A percentile compares a stretch with the other conserved stretches of the same genome.
phyloP scores from a whole-genome alignment of 2,329 filamentous ascomycete genomes.

The Lecanosticta acicola region DNA sequence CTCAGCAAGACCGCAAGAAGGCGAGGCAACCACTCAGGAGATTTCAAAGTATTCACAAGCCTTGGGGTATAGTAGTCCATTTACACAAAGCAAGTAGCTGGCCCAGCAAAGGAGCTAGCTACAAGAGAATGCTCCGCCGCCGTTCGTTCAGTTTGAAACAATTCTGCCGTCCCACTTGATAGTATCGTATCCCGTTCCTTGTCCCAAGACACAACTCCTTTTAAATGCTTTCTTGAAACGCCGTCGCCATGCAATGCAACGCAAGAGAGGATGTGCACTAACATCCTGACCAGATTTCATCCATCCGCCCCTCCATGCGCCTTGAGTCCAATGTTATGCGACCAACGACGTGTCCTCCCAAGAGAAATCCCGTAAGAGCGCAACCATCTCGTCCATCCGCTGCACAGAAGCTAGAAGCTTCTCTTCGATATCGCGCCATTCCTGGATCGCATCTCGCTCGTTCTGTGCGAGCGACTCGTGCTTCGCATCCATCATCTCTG shows the following conservation, averaged over 20 bases:
- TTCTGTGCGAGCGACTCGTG: slow-evolving; percentile 70
- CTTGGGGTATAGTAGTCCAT: background rate
- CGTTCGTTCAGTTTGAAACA: background rate
- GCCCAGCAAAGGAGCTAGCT: background rate
- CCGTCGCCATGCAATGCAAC: background rate
- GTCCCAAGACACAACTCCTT: background rate
- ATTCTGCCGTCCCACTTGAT: background rate
- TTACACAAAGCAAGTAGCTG: background rate
- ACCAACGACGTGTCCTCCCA: slow-evolving; percentile 24
- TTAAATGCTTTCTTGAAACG: background rate
- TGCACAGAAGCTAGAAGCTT: slow-evolving; percentile 73
- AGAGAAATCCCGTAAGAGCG: slow-evolving; percentile 58
- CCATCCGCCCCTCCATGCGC: background rate
- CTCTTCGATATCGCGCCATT: slow-evolving; percentile 57
- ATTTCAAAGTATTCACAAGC: background rate
- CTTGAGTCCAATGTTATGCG: background rate
- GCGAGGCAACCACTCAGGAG: too few species aligned
- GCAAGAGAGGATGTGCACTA: background rate
- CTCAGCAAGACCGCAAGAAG: too few species aligned
- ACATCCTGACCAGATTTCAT: too few species aligned
- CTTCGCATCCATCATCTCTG: slow-evolving; percentile 78
- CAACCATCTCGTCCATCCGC: slow-evolving; percentile 75
- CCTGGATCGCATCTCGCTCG: slow-evolving; percentile 64
- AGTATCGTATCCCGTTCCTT: background rate
- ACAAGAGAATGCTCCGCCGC: background rate